Evolutionary conservation across 1,284 basidiomycete genomes (phyloP).

Genomic region (Neonothopanus nambi): DNA sequence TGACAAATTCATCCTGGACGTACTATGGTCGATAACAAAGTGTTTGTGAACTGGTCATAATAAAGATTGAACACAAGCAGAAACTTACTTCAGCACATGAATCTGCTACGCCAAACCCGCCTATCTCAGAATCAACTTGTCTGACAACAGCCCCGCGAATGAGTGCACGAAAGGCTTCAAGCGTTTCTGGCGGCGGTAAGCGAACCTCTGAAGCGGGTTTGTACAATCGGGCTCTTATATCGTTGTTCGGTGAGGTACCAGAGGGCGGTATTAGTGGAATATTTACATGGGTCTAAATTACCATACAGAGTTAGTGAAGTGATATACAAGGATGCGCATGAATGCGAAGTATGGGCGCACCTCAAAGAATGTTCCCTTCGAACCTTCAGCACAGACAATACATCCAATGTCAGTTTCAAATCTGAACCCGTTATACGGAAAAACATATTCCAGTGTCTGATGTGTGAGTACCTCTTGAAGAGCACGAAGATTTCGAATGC

Average conservation of each 20-base stretch:
- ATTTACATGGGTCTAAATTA: conserved; percentile 51
- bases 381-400: conserved; percentile 66
- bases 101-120: conserved; percentile 39
- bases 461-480: conserved; percentile 68
- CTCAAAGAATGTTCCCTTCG: conserved; percentile 67
- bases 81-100: conserved; percentile 46
- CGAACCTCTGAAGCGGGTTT: conserved; percentile 42
- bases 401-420: conserved; percentile 77
- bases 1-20: conserved; percentile 76
- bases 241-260: conserved; percentile 3
- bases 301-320: neutral
- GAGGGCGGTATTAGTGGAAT: conserved; percentile 46
- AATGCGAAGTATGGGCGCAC: conserved; percentile 34
- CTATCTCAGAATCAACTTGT: conserved; percentile 10
- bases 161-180: conserved; percentile 56
- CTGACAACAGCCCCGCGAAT: conserved; percentile 48
- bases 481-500: conserved; percentile 69
- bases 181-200: conserved; percentile 43
- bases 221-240: conserved; percentile 41
- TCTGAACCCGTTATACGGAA: conserved; percentile 76
- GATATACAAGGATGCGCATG: neutral
- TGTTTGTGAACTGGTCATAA: neutral
- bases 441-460: conserved; percentile 77
- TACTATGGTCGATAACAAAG: conserved; percentile 45
- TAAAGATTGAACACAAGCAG: too few relatives aligned